Base-by-base conservation (phyloP, 768 basidiomycete species). In the Lyophyllum semitale region DNA sequence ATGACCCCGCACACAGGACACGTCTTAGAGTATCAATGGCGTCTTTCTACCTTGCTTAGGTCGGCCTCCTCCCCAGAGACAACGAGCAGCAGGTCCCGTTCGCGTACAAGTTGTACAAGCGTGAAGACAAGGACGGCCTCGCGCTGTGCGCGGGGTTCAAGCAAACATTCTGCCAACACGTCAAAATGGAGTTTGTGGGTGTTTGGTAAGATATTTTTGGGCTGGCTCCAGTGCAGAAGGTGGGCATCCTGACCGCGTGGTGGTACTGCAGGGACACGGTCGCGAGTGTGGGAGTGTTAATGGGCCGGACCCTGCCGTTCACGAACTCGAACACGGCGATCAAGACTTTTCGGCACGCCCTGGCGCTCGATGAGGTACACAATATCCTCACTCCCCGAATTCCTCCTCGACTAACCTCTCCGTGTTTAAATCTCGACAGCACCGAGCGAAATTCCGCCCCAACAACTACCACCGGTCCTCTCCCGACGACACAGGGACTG, bases 171-270 rank as follows among this genome's bases (percentile, higher is more conserved):
- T 88, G 84, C 49, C 80, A 75, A 30, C 68, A 72, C n/a, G 87
- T 92, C 7, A 71, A 77, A 18, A 77, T 93, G n/a, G 87, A 91
- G 13, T 93, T 93, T 51, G 68, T 94, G 44, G 91, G 91, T 1
- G 84, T 90, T 44, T 93, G 89, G 89, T 89, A 60, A 23, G 80
- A 45, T 27, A 35, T 35, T 15, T 15, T 12, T 15, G 6, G 6
- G n/a, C n/a, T n/a, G n/a, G n/a, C n/a, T n/a, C n/a, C n/a, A n/a
- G n/a, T n/a, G n/a, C n/a, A 38, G 1, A 2, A n/a, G 7, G 37
- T n/a, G 17, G 37, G 18, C 48, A 25, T 33, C 26, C 4, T 33
- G 32, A 17, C 7, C 11, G 13, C n/a, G 22, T 22, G 30, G 6
- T 38, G 7, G 20, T 50, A 26, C 38, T 47, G 20, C 42, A 84